phyloP scores from a whole-genome alignment of 106 monocot species.

The Dioscorea zingiberensis region DNA sequence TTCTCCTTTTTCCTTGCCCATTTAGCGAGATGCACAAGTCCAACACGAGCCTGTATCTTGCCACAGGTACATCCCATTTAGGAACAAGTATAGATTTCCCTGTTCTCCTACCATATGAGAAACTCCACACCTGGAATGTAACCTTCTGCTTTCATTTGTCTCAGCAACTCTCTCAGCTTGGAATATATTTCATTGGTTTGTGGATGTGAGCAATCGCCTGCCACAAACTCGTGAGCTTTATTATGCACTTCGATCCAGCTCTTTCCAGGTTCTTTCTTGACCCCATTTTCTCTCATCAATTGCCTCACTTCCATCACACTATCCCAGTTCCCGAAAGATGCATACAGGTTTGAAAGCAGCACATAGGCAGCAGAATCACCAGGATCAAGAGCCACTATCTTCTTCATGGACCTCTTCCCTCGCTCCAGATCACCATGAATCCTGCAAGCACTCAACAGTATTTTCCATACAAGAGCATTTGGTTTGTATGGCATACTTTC shows the following conservation, averaged over 20 bases:
- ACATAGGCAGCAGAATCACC: slow-evolving; percentile 41
- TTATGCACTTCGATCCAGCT: slow-evolving; percentile 35
- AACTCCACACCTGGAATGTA: slow-evolving; percentile 5
- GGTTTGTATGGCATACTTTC: slow-evolving; percentile 33
- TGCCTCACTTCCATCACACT: slow-evolving; percentile 15
- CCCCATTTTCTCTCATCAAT: slow-evolving; percentile 28
- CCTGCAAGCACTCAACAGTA: slow-evolving; percentile 40
- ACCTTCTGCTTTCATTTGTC: slow-evolving; percentile 30
- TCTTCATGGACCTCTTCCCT: slow-evolving; percentile 36
- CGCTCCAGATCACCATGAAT: slow-evolving; percentile 30
- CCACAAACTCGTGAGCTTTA: slow-evolving; percentile 26
- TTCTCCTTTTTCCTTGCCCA: too few relatives aligned
- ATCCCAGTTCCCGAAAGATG: slow-evolving; percentile 12
- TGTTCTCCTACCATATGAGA: too few relatives aligned
- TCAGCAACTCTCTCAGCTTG: slow-evolving; percentile 9
- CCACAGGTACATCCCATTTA: too few relatives aligned
- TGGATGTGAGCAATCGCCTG: slow-evolving; percentile 34
- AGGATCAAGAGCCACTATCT: slow-evolving; percentile 22
- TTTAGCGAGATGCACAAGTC: too few relatives aligned
- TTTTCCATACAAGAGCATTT: slow-evolving; percentile 29
- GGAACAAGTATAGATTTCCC: too few relatives aligned
- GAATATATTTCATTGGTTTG: slow-evolving; percentile 22
- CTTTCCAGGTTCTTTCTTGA: slow-evolving; percentile 43
- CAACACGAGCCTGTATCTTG: too few relatives aligned
- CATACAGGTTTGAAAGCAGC: slow-evolving; percentile 34